These are phyloP conservation scores for Barnettozyma californica DNA, from an alignment of 805 yeast genomes.

Conservation along the genomic window DNA sequence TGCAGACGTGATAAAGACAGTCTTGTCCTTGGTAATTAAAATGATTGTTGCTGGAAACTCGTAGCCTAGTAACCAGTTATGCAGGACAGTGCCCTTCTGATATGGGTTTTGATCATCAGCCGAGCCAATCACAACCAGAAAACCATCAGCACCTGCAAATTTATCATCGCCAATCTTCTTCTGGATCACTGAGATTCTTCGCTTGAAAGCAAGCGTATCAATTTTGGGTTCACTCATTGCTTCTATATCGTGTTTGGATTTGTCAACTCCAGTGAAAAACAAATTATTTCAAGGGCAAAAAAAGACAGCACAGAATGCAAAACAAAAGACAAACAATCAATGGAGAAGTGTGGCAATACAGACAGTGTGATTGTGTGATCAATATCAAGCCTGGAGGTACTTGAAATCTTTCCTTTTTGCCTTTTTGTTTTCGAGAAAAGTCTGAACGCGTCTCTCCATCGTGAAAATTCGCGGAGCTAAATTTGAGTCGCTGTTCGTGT, in stretches of 20 bases:
- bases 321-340: background rate
- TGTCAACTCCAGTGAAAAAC: background rate
- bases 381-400: background rate
- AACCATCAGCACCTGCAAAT: conserved; percentile 41
- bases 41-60: conserved; percentile 92
- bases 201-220: conserved; percentile 47
- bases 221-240: conserved; percentile 55
- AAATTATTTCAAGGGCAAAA: background rate
- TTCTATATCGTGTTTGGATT: background rate
- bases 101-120: conserved; percentile 85
- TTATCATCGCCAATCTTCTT: conserved; percentile 22
- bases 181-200: conserved; percentile 43
- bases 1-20: conserved; percentile 68
- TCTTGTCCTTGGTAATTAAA: conserved; percentile 52
- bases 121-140: conserved; percentile 75
- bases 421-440: background rate
- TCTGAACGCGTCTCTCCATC: background rate
- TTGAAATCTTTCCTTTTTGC: background rate
- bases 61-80: conserved; percentile 89
- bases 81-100: conserved; percentile 80
- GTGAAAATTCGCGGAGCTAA: background rate
- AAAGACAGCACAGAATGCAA: background rate
- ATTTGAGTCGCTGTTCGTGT: background rate
- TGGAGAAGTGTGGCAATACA: background rate
- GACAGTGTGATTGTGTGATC: background rate